These are phyloP conservation scores for Microdochium trichocladiopsis DNA, from an alignment of 2,329 filamentous ascomycete genomes.

Conservation along the genomic window DNA sequence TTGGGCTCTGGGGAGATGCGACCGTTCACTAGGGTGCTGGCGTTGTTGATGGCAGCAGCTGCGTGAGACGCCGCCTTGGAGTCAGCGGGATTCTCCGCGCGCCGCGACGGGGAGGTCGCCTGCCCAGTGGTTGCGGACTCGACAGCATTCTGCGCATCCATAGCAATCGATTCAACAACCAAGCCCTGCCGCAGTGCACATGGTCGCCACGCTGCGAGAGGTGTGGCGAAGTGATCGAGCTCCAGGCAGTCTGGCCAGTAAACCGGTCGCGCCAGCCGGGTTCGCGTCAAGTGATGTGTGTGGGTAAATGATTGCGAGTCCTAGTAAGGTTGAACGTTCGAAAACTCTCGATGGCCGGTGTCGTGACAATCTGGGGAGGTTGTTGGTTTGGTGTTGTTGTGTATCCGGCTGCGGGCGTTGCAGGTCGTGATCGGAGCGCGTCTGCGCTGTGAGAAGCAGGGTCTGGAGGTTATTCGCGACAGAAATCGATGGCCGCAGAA, in stretches of 20 bases:
- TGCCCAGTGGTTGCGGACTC: constrained; percentile 55
- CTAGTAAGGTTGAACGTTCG: too few relatives aligned
- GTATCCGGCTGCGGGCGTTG: too few relatives aligned
- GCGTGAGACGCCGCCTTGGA: background rate
- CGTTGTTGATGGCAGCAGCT: background rate
- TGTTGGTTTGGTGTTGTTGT: too few relatives aligned
- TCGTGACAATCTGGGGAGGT: too few relatives aligned
- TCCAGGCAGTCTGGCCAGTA: background rate
- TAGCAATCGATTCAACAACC: constrained; percentile 52
- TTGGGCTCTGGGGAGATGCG: constrained; percentile 8
- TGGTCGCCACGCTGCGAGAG: background rate
- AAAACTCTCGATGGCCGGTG: too few relatives aligned
- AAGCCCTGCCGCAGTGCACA: constrained; percentile 40
- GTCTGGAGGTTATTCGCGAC: constrained; percentile 6
- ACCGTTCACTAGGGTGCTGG: background rate
- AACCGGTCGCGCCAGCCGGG: background rate
- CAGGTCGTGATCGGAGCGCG: too few relatives aligned
- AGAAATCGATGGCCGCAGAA: too few relatives aligned
- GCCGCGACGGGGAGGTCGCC: constrained; percentile 43
- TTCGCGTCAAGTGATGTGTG: background rate
- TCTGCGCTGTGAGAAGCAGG: constrained; percentile 6
- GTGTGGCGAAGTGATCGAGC: background rate
- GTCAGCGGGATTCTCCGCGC: constrained; percentile 26
- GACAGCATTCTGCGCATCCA: constrained; percentile 63
- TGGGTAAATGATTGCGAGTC: too few relatives aligned